Evolutionary conservation across 2,329 filamentous ascomycete genomes (phyloP), one percentile per base, ranked within the genome.

Genomic region (Scedosporium aurantiacum): DNA sequence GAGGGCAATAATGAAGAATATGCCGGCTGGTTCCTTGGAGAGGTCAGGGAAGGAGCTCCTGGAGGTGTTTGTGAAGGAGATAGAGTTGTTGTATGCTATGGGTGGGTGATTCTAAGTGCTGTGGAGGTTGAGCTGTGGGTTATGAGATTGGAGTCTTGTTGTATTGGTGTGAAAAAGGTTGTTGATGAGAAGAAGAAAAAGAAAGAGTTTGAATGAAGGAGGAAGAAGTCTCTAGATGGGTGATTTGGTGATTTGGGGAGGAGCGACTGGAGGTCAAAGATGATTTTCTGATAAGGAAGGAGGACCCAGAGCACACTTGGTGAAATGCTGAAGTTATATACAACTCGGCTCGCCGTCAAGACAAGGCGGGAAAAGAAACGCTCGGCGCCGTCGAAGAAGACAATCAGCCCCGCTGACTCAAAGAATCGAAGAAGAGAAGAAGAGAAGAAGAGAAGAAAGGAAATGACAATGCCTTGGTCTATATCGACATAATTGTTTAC

Each of bases 371-470:
- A 27, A 14, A 21, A 54, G 23, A 23, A 54, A 54, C 18, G 50
- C 50, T 23, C 50, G 25, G 50, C 50, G 50, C 25, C 14, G 18
- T 28, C 27, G 25, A 57, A 40, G 23, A 50, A 23, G 32, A 21
- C 25, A 60, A 21, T 28, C 58, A 60, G 58, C 28, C 58, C 41
- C 16, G 58, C 58, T 60, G 58, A 32, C 7, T 27, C n/a, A 54
- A 57, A 61, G 57, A 63, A 52, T 55, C 10, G 32, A 27, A 47
- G 43, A 60, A 37, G 43, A 61, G 52, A 43, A 54, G 37, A 21
- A 43, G 18, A 18, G 57, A 23, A 37, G 43, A 60, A 37, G 43
- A 61, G 52, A 43, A 54, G 37, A 21, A 43, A 27, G 27, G 57
- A 23, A 37, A 32, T 28, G 43, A 59, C 21, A 21, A 56, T 37